Evolutionary conservation across 2,329 filamentous ascomycete species (phyloP).

Genomic region (Zymoseptoria tritici): DNA sequence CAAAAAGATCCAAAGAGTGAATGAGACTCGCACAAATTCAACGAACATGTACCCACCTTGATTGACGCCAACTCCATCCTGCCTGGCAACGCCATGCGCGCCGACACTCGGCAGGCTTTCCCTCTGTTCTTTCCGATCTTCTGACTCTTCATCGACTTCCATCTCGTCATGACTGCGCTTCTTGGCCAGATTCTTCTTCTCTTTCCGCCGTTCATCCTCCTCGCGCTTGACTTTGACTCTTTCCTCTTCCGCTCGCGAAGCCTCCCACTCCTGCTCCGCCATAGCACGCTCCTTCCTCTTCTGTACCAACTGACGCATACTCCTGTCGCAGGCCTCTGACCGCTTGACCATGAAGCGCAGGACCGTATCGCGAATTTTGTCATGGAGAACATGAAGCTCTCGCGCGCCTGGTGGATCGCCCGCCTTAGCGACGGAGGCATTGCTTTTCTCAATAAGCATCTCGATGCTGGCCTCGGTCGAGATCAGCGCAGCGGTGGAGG

Average conservation of each 20-base stretch:
- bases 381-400: constrained; percentile 56
- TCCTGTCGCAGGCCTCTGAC: constrained; percentile 60
- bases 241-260: constrained; percentile 45
- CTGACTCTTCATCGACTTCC: constrained; percentile 41
- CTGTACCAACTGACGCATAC: constrained; percentile 62
- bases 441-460: constrained; percentile 59
- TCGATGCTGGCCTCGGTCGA: constrained; percentile 56
- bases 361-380: constrained; percentile 54
- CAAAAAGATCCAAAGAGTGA: background rate
- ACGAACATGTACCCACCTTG: constrained; percentile 43
- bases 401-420: constrained; percentile 47
- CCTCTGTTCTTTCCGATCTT: constrained; percentile 74
- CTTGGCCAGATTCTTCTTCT: constrained; percentile 22
- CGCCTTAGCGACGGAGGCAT: constrained; percentile 43
- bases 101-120: constrained; percentile 52
- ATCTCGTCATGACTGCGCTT: constrained; percentile 29
- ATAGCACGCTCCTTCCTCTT: constrained; percentile 56
- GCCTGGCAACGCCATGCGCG: constrained; percentile 55
- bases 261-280: constrained; percentile 46
- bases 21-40: background rate
- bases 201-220: constrained; percentile 22
- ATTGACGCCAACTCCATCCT: constrained; percentile 55
- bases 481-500: constrained; percentile 43
- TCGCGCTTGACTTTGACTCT: constrained; percentile 24
- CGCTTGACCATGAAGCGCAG: constrained; percentile 42